Base-by-base conservation (phyloP, 148 eudicot genomes). In the Spergularia marina region DNA sequence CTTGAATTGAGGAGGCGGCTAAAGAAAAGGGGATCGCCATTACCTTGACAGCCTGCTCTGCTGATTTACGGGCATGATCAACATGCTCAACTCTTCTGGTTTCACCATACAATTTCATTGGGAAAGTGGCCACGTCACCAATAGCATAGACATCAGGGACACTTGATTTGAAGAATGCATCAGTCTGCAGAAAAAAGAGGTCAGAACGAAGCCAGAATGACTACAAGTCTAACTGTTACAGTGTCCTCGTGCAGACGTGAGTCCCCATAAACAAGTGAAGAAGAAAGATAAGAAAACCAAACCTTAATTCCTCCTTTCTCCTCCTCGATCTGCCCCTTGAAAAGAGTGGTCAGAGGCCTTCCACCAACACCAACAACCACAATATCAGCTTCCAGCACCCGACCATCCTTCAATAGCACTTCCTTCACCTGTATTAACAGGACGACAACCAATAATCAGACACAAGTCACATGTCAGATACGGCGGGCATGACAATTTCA, bases 271-370 rank as follows among this genome's bases (percentile, higher is more conserved):
- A 73, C 39, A 63, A 20, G 8, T 23, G 58, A 51, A 41, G 34
- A 54, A 80, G 34, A 56, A 55, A 20, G 23, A 66, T 52, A 52
- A 60, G 44, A 36, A 71, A 56, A 72, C 62, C 20, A 59, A 44
- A 96, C 99, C 99, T 96, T 89, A 49, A 96, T 91, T 80, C 99
- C 99, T 76, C 99, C 98, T 78, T 96, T 96, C 68, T 96, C 99
- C 77, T 96, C 99, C 82, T 82, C 95, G 80, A 92, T 82, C 79
- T 96, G 99, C 15, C 99, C 99, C 77, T 96, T 96, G 79, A 96
- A 91, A 64, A 92, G 80, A 39, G 65, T 58, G 34, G 86, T 92
- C 41, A 92, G 95, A 53, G 99, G 99, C 61, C 93, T 89, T 77
- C 83, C 99, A 51, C 99, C 99, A 76, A 96, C 99, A 72, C 99